phyloP scores from a whole-genome alignment of 805 yeast genomes.

The Wickerhamomyces strasburgensis region DNA sequence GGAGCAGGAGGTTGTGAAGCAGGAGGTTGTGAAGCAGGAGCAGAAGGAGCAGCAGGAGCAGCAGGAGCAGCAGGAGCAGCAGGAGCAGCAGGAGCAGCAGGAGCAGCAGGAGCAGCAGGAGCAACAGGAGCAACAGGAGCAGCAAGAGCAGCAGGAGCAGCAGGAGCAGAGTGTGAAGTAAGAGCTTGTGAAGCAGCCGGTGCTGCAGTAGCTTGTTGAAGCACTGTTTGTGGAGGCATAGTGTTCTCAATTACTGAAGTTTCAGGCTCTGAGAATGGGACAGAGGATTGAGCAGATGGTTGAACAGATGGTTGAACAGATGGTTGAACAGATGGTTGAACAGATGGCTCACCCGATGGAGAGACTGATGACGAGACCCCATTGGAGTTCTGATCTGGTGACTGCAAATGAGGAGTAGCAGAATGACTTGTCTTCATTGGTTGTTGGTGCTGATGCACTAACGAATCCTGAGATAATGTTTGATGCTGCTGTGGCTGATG shows the following conservation, averaged over 20 bases:
- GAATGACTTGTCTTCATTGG: no score
- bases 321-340: background rate
- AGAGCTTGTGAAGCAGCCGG: background rate
- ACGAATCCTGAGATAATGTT: background rate
- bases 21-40: no score
- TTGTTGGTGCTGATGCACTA: background rate
- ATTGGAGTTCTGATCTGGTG: no score
- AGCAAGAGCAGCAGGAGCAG: background rate
- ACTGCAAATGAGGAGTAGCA: no score
- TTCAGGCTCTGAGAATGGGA: no score
- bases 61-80: background rate
- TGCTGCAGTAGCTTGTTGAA: background rate
- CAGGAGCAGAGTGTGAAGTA: background rate
- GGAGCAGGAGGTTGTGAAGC: no score
- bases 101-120: background rate
- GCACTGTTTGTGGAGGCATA: no score
- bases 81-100: background rate
- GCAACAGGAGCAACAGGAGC: no score
- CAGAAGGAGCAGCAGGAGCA: no score
- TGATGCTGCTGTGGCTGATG: conserved; percentile 2
- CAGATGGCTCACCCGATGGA: background rate
- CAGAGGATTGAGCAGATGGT: no score
- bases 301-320: no score
- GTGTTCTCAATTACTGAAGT: no score
- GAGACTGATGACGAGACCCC: background rate